A percentile compares a stretch with the other conserved stretches of the same genome.
phyloP scores from a whole-genome alignment of 768 basidiomycete species.

The Podaxis sp. region DNA sequence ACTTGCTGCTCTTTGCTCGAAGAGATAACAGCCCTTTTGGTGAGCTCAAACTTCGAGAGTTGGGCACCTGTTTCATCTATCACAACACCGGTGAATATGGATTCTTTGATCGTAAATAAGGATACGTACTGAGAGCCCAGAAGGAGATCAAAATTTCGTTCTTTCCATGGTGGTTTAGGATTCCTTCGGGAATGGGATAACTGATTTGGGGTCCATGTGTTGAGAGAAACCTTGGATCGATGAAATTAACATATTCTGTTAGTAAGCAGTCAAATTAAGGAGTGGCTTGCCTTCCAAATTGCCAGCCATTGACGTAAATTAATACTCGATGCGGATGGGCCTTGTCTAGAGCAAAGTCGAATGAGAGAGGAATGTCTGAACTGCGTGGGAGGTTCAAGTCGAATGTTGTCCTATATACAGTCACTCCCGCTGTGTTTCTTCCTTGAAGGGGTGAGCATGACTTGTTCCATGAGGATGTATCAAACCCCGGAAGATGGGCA shows the following conservation, averaged over 20 bases:
- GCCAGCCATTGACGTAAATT: conserved; percentile 73
- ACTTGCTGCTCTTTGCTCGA: conserved; percentile 30
- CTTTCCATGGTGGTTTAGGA: conserved; percentile 34
- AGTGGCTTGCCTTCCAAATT: conserved; percentile 43
- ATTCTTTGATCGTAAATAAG: neutral
- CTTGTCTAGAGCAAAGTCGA: conserved; percentile 52
- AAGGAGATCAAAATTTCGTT: conserved; percentile 34
- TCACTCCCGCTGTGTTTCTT: conserved; percentile 50
- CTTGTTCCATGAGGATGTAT: conserved; percentile 53
- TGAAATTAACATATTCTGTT: too few species aligned
- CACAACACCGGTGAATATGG: too few species aligned
- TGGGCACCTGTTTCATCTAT: conserved; percentile 29
- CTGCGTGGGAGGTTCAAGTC: conserved; percentile 48
- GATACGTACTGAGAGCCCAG: conserved; percentile 34
- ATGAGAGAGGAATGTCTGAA: conserved; percentile 57
- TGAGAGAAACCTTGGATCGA: conserved; percentile 31
- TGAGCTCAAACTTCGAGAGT: conserved; percentile 29
- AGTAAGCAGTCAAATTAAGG: neutral
- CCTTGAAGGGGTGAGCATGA: conserved; percentile 47
- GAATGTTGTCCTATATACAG: conserved; percentile 65
- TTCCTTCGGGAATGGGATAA: conserved; percentile 44
- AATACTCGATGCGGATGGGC: conserved; percentile 58
- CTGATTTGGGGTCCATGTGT: conserved; percentile 44
- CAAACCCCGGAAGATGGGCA: conserved; percentile 60
- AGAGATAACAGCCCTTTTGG: conserved; percentile 25